Conservation (phyloP, 495 filamentous ascomycete genomes). For the Hypoxylon perforatum region DNA sequence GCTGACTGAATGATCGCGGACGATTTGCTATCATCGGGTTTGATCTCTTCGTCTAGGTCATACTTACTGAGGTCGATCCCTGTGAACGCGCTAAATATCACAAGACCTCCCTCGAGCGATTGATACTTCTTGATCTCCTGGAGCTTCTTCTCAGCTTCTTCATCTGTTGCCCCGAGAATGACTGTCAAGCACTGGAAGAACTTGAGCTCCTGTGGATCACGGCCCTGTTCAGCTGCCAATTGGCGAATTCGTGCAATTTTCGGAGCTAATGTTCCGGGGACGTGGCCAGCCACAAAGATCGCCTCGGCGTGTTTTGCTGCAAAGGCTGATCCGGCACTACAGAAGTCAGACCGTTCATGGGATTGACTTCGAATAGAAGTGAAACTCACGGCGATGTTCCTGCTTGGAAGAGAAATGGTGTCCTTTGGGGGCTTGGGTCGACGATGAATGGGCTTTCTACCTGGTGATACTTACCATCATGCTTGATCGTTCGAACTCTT, state of each 20-base stretch:
- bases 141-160: slow-evolving; percentile 62
- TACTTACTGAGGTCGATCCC: slow-evolving; percentile 63
- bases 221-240: slow-evolving; percentile 56
- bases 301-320: too few relatives aligned
- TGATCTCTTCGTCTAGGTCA: slow-evolving; percentile 54
- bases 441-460: slow-evolving; percentile 58
- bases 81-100: slow-evolving; percentile 64
- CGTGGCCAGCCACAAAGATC: too few relatives aligned
- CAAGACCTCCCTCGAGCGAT: slow-evolving; percentile 58
- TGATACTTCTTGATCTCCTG: slow-evolving; percentile 57
- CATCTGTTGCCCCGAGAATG: slow-evolving; percentile 61
- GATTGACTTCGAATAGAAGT: too few relatives aligned
- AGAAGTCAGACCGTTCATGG: too few relatives aligned
- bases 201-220: slow-evolving; percentile 63
- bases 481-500: slow-evolving; percentile 63
- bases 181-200: slow-evolving; percentile 63
- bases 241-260: too few relatives aligned
- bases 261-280: too few relatives aligned
- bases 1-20: slow-evolving; percentile 21
- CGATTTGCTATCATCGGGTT: background rate
- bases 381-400: too few relatives aligned
- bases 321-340: too few relatives aligned
- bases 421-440: slow-evolving; percentile 65
- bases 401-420: slow-evolving; percentile 67
- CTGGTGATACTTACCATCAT: slow-evolving; percentile 62